Evolutionary conservation across 2,329 filamentous ascomycete species (phyloP).

Genomic region (Cercospora berteroae): DNA sequence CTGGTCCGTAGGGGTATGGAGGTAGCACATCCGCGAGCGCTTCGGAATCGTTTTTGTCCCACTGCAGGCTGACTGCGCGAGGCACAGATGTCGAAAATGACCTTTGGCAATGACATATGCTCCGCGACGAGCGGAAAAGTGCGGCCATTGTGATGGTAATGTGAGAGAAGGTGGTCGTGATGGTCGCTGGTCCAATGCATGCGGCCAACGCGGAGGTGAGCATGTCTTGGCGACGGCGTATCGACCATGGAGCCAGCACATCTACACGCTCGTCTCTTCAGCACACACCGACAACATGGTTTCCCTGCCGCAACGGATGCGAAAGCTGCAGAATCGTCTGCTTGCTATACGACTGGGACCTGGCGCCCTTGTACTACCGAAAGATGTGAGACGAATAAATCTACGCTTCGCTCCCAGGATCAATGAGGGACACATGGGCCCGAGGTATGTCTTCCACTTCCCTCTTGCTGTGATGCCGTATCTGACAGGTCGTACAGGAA

Average conservation of each 20-base stretch:
- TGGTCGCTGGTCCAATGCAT: not conserved
- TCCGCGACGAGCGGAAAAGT: conserved; percentile 28
- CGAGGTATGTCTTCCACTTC: conserved; percentile 54
- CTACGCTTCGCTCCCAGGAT: conserved; percentile 66
- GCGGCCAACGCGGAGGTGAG: conserved; percentile 1
- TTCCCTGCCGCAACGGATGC: conserved; percentile 66
- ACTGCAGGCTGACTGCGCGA: conserved; percentile 31
- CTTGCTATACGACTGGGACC: conserved; percentile 74
- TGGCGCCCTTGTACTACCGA: conserved; percentile 77
- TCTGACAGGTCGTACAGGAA: conserved; percentile 55
- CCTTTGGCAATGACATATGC: conserved; percentile 26
- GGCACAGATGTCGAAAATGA: conserved; percentile 35
- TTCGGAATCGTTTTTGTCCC: conserved; percentile 35
- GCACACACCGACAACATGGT: conserved; percentile 45
- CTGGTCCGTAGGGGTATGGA: conserved; percentile 69
- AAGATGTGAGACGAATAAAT: conserved; percentile 71
- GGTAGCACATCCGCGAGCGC: conserved; percentile 39
- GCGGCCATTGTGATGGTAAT: conserved; percentile 25
- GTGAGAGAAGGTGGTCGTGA: not conserved
- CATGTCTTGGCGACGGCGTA: not conserved
- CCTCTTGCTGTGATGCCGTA: conserved; percentile 32
- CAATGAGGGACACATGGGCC: conserved; percentile 67
- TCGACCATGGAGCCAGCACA: conserved; percentile 1
- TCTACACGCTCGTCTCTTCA: not conserved
- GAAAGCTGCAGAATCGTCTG: conserved; percentile 70